Percentiles rank a stretch among this genome's conserved stretches.
Conservation (phyloP, 805 yeast genomes). For the Myxozyma neglecta region DNA sequence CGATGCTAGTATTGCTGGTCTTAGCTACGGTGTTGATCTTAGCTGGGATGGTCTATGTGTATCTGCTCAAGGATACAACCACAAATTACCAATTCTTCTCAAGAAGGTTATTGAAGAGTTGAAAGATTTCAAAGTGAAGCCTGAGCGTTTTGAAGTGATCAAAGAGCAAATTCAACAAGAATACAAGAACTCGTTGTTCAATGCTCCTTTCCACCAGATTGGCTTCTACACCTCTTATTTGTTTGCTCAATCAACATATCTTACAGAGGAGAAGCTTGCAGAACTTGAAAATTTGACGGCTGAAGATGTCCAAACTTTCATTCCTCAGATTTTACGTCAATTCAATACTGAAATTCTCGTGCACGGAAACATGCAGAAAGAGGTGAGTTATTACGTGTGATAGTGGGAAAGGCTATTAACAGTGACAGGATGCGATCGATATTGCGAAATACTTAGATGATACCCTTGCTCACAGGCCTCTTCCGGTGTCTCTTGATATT, state of each 20-base stretch:
- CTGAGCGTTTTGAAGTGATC: conserved; percentile 63
- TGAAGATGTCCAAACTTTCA: conserved; percentile 53
- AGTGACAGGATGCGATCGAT: conserved; percentile 49
- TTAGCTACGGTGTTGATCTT: conserved; percentile 56
- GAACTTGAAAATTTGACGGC: conserved; percentile 49
- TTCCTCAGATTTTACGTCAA: conserved; percentile 56
- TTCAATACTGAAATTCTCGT: conserved; percentile 69
- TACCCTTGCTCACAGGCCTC: conserved; percentile 44
- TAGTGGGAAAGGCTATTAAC: neutral
- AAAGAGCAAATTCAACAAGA: conserved; percentile 64
- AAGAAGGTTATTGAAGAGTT: conserved; percentile 60
- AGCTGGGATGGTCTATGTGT: conserved; percentile 72
- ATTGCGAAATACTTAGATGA: conserved; percentile 49
- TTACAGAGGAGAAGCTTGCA: conserved; percentile 58
- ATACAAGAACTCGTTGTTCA: conserved; percentile 65
- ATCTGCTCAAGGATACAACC: conserved; percentile 75
- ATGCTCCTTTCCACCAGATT: conserved; percentile 77
- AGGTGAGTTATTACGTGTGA: conserved; percentile 11
- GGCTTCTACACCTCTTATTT: conserved; percentile 61
- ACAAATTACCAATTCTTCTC: conserved; percentile 67
- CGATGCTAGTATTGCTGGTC: conserved; percentile 81
- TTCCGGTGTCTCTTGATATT: conserved; percentile 49
- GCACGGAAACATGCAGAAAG: conserved; percentile 66
- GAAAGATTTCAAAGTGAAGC: conserved; percentile 50
- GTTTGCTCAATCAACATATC: conserved; percentile 72